Evolutionary conservation across 1,284 basidiomycete genomes (phyloP).

Genomic region (Cutaneotrichosporon arboriforme): DNA sequence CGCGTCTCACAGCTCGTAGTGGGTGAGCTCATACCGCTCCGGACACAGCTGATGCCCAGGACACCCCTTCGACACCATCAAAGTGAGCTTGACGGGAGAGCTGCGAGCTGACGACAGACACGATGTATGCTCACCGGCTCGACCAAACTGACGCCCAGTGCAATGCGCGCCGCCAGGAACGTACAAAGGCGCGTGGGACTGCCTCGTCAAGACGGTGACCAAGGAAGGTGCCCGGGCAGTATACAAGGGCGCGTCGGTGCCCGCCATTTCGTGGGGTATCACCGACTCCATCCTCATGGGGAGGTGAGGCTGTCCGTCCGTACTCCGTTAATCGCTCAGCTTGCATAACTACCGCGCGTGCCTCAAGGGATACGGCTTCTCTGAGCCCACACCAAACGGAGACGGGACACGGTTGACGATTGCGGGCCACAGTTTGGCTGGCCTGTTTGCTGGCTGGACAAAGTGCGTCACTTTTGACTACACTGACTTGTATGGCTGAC

Average conservation of each 20-base stretch:
- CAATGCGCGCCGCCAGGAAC: constrained; percentile 46
- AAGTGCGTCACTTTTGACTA: constrained; percentile 33
- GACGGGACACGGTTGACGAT: constrained; percentile 29
- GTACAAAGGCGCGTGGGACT: constrained; percentile 43
- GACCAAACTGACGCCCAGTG: constrained; percentile 16
- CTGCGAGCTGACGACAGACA: constrained; percentile 23
- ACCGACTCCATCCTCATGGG: constrained; percentile 49
- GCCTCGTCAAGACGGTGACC: constrained; percentile 20
- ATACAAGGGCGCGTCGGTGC: constrained; percentile 48
- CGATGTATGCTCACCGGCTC: constrained; percentile 21
- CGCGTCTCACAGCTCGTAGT: constrained; percentile 4
- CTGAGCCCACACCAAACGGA: constrained; percentile 20
- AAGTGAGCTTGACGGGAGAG: constrained; percentile 26
- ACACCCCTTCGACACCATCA: constrained; percentile 46
- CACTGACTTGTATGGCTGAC: neutral
- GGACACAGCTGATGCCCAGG: constrained; percentile 25
- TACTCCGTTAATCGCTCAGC: constrained; percentile 17
- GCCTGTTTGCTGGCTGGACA: constrained; percentile 46
- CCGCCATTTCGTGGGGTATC: constrained; percentile 47
- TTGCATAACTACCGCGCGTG: constrained; percentile 47
- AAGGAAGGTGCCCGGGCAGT: constrained; percentile 41
- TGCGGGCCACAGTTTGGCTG: constrained; percentile 42
- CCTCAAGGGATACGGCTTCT: constrained; percentile 37
- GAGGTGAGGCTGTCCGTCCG: constrained; percentile 24
- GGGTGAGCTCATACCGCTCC: constrained; percentile 1